Evolutionary conservation across 2,329 filamentous ascomycete genomes (phyloP), one percentile per base, ranked within the genome.

Genomic region (Botryotinia globosa): DNA sequence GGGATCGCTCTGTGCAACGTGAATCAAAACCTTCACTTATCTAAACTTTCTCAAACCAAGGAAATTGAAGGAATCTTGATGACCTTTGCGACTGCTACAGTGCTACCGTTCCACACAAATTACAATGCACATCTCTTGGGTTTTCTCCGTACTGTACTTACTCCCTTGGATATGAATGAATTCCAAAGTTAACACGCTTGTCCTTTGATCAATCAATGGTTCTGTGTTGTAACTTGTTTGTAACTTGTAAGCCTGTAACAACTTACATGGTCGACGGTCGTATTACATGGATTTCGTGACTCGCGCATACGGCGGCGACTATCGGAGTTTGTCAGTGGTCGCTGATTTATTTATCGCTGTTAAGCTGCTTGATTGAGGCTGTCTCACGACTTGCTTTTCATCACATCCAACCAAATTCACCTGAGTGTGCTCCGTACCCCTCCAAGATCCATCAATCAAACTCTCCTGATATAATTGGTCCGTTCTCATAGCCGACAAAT

Each of bases 281-380:
- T 10, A 58, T n/a, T 58, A 34, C 29, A 42, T 29, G 32, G 25
- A 56, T 29, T 58, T 32, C 51, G 37, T 69, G 67, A 69, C 67
- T 61, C 54, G 29, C 67, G 67, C 20, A 69, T 69, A 48, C 34
- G 54, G 67, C 67, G 67, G 67, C 67, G 67, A 69, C 14, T 48
- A 45, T 69, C 66, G 66, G 63, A 66, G 22, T 45, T 66, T 66
- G 32, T 48, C 8, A 34, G 54, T 14, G 66, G 29, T 69, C 56
- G 39, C 63, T 39, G 20, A 45, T 56, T 22, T 12, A 67, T n/a
- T 6, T 54, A n/a, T 54, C 48, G 48, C 48, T 54, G 48, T 45
- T 25, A 12, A 69, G 37, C 16, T 14, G 54, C 29, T 69, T 61
- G 25, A 4, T 51, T n/a, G 39, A 69, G 34, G 48, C 51, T 32